A percentile compares a stretch with the other conserved stretches of the same genome.
Conservation (phyloP, 495 filamentous ascomycete genomes). For the Xylaria bambusicola region DNA sequence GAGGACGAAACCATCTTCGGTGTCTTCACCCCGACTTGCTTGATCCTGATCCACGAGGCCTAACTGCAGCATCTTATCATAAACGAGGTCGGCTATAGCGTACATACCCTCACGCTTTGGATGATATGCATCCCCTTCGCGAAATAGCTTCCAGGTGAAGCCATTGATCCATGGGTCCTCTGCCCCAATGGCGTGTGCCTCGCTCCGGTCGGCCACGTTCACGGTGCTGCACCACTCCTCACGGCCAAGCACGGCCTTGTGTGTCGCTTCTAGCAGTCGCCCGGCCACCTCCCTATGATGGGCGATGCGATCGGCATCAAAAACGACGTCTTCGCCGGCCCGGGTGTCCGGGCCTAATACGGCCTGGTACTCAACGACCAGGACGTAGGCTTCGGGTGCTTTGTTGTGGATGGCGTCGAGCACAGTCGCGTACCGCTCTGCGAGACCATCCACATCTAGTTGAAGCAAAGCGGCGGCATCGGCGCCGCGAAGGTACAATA, state of each 20-base stretch:
- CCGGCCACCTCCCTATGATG: constrained; percentile 34
- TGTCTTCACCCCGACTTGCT: constrained; percentile 21
- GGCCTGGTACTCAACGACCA: constrained; percentile 49
- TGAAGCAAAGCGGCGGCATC: constrained; percentile 14
- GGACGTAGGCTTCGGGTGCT: constrained; percentile 39
- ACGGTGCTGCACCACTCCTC: constrained; percentile 39
- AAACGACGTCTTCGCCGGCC: constrained; percentile 35
- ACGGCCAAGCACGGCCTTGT: constrained; percentile 30
- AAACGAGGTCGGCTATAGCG: constrained; percentile 36
- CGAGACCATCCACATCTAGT: constrained; percentile 30
- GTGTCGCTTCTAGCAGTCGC: constrained; percentile 34
- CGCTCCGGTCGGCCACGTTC: constrained; percentile 27
- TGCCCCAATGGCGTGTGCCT: constrained; percentile 39
- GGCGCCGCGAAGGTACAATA: constrained; percentile 17
- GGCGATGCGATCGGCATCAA: constrained; percentile 38
- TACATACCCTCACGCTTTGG: constrained; percentile 36
- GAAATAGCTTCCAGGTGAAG: constrained; percentile 33
- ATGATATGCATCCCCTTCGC: constrained; percentile 33
- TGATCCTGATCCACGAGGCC: constrained; percentile 25
- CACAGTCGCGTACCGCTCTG: constrained; percentile 33
- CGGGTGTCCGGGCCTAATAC: constrained; percentile 40
- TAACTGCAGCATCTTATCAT: constrained; percentile 32
- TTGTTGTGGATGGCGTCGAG: constrained; percentile 41
- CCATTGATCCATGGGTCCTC: constrained; percentile 41
- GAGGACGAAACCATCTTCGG: constrained; percentile 9